phyloP scores from a whole-genome alignment of 2,329 filamentous ascomycete genomes.

The Penicillium sp. region DNA sequence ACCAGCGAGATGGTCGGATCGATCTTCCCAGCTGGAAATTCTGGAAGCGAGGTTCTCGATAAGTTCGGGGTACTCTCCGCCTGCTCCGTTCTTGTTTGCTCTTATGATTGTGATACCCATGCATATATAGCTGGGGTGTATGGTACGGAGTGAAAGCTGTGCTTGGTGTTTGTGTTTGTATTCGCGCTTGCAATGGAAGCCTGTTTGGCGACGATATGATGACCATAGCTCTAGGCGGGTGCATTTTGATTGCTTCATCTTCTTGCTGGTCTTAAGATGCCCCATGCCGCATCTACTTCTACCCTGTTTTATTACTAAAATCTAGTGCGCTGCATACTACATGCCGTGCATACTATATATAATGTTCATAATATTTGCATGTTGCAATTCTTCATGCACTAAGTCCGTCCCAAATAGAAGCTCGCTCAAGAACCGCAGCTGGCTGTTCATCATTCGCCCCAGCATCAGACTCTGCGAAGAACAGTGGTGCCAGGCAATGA shows the following conservation, averaged over 20 bases:
- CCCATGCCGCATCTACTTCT: not conserved
- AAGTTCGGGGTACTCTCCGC: conserved; percentile 2
- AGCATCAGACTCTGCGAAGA: conserved; percentile 23
- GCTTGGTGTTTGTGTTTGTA: not conserved
- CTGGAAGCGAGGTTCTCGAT: conserved; percentile 37
- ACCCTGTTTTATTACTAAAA: conserved; percentile 9
- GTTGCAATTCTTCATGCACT: not conserved
- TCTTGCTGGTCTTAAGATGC: conserved; percentile 2
- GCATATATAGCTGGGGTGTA: conserved; percentile 24
- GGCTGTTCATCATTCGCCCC: not conserved
- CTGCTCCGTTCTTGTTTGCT: conserved; percentile 1
- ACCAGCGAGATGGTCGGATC: conserved; percentile 56
- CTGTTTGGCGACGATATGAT: conserved; percentile 21
- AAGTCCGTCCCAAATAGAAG: conserved; percentile 30
- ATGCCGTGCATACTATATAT: not conserved
- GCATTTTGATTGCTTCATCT: conserved; percentile 6
- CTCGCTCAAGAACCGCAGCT: conserved; percentile 17
- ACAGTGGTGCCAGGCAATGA: conserved; percentile 18
- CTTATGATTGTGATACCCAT: conserved; percentile 29
- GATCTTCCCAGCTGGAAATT: conserved; percentile 44
- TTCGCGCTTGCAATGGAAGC: conserved; percentile 1
- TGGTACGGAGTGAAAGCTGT: conserved; percentile 3
- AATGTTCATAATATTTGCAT: conserved; percentile 6
- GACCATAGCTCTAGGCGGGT: conserved; percentile 15
- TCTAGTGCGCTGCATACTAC: not conserved